A percentile compares a stretch with the other conserved stretches of the same genome.
Conservation (phyloP, 257 asterid genomes). For the Verbascum thapsus region DNA sequence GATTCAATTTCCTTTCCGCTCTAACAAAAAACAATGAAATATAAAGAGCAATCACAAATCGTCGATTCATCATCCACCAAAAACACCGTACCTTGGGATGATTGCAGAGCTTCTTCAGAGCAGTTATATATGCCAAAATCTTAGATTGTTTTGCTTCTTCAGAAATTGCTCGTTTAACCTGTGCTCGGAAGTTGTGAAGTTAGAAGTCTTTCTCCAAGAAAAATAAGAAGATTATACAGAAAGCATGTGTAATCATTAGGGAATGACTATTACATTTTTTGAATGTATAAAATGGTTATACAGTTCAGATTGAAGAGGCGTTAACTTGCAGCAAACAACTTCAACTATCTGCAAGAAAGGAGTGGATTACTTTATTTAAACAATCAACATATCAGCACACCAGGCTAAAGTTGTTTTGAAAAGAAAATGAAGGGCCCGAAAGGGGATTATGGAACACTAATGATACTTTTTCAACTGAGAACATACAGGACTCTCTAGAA, state of each 20-base stretch:
- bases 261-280: constrained; percentile 65
- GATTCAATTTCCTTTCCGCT: constrained; percentile 26
- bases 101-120: constrained; percentile 96
- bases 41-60: constrained; percentile 19
- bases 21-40: constrained; percentile 23
- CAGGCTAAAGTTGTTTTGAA: constrained; percentile 15
- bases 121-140: constrained; percentile 92
- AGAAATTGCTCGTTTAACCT: constrained; percentile 89
- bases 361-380: constrained; percentile 14
- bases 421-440: constrained; percentile 18
- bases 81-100: constrained; percentile 82
- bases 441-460: background rate
- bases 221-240: constrained; percentile 26
- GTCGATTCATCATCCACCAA: constrained; percentile 4
- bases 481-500: constrained; percentile 1
- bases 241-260: constrained; percentile 18
- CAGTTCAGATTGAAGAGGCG: constrained; percentile 75
- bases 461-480: background rate
- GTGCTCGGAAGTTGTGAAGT: constrained; percentile 34
- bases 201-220: constrained; percentile 21
- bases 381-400: constrained; percentile 17
- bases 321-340: constrained; percentile 98
- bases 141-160: constrained; percentile 81
- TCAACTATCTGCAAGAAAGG: constrained; percentile 64
- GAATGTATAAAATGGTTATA: constrained; percentile 95